Percentiles rank a stretch among this genome's conserved stretches.
Conservation (phyloP, 371 early-diverging fungal species). For the Mucor sp. region DNA sequence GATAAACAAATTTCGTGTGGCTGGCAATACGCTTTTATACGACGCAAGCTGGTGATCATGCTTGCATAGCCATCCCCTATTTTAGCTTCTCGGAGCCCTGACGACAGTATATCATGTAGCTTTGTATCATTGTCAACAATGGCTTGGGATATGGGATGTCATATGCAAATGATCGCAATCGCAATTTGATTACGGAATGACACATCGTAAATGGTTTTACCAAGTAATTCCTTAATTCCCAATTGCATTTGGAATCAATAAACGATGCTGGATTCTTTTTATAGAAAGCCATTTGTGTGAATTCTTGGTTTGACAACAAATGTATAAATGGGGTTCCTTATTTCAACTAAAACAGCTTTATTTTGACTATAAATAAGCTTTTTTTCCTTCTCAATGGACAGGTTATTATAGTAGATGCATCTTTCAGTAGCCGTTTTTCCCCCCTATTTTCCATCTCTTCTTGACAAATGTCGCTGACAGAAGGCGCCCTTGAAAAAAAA, state of each 20-base stretch:
- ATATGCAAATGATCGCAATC: background rate
- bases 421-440: background rate
- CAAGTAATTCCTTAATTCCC: background rate
- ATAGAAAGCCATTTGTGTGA: background rate
- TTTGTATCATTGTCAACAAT: background rate
- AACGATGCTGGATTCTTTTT: background rate
- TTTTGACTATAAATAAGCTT: background rate
- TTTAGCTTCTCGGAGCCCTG: background rate
- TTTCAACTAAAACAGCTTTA: background rate
- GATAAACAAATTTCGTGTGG: conserved; percentile 1
- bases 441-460: background rate
- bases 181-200: background rate
- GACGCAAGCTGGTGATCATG: background rate
- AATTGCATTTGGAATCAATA: background rate
- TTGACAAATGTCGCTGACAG: background rate
- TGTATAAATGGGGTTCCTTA: background rate
- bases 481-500: background rate
- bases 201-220: background rate
- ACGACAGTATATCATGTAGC: background rate
- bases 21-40: background rate
- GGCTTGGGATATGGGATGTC: background rate
- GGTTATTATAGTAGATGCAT: background rate
- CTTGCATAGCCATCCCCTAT: background rate
- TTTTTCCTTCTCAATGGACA: background rate
- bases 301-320: background rate